Conservation (phyloP, 768 basidiomycete species). For the Postia placenta region DNA sequence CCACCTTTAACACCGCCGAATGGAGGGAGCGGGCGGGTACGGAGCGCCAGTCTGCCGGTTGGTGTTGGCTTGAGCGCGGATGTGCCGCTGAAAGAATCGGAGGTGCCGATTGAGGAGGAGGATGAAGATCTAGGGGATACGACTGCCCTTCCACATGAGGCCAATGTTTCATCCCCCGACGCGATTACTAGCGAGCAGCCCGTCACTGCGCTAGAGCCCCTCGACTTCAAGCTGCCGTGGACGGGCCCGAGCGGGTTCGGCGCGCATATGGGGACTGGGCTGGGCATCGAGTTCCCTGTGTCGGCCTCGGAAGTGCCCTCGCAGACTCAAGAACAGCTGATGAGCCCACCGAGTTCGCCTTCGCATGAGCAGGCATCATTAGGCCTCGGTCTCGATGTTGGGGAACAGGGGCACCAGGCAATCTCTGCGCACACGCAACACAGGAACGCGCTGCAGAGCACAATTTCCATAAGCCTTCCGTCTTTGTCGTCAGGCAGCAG, state of each 20-base stretch:
- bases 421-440: not conserved
- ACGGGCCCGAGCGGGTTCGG: not conserved
- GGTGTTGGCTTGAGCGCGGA: conserved; percentile 10
- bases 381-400: not conserved
- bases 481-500: not conserved
- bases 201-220: not conserved
- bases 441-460: not conserved
- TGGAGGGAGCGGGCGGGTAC: conserved; percentile 7
- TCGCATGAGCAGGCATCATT: conserved; percentile 8
- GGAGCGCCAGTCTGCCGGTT: conserved; percentile 13
- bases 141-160: not conserved
- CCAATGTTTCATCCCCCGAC: not conserved
- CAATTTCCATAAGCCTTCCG: too few relatives aligned
- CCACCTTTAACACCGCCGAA: conserved; percentile 22
- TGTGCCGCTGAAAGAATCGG: conserved; percentile 3
- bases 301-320: not conserved
- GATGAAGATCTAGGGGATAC: conserved; percentile 2
- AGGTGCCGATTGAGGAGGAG: conserved; percentile 5
- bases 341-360: conserved; percentile 19
- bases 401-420: not conserved
- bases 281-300: not conserved
- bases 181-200: not conserved
- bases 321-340: conserved; percentile 11
- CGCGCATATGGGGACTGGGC: not conserved
- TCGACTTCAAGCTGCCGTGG: conserved; percentile 1